A percentile compares a stretch with the other conserved stretches of the same genome.
phyloP scores from a whole-genome alignment of 805 yeast genomes.

The Monosporozyma aquatica region DNA sequence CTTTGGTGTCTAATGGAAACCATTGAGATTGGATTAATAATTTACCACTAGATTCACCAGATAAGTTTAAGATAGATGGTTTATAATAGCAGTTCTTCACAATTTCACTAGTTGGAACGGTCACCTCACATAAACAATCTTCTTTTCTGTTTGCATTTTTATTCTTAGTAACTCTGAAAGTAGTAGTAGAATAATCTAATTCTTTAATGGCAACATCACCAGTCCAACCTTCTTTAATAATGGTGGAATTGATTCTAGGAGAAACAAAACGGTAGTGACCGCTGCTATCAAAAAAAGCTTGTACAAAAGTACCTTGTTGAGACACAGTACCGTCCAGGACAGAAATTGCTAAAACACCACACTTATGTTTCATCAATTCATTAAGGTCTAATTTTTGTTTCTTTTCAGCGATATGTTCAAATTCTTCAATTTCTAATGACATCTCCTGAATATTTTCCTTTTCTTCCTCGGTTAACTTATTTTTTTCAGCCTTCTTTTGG shows the following conservation, averaged over 20 bases:
- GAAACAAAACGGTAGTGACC: slow-evolving; percentile 58
- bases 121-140: slow-evolving; percentile 50
- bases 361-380: slow-evolving; percentile 46
- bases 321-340: slow-evolving; percentile 50
- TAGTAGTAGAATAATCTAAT: slow-evolving; percentile 60
- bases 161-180: slow-evolving; percentile 53
- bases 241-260: slow-evolving; percentile 35
- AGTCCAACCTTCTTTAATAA: slow-evolving; percentile 37
- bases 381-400: slow-evolving; percentile 48
- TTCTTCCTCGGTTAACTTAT: slow-evolving; percentile 23
- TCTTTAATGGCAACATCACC: slow-evolving; percentile 75
- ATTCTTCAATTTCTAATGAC: slow-evolving; percentile 26
- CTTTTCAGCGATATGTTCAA: slow-evolving; percentile 32
- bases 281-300: slow-evolving; percentile 66
- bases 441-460: slow-evolving; percentile 26
- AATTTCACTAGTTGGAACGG: slow-evolving; percentile 57
- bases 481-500: slow-evolving; percentile 29
- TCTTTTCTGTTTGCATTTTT: slow-evolving; percentile 45
- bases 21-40: slow-evolving; percentile 59
- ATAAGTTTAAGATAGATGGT: slow-evolving; percentile 48
- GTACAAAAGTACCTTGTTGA: slow-evolving; percentile 54
- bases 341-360: slow-evolving; percentile 72
- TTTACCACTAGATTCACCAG: slow-evolving; percentile 43
- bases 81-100: slow-evolving; percentile 55
- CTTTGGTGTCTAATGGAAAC: slow-evolving; percentile 59